Evolutionary conservation across 148 eudicot genomes (phyloP).

Genomic region (Beta vulgaris): DNA sequence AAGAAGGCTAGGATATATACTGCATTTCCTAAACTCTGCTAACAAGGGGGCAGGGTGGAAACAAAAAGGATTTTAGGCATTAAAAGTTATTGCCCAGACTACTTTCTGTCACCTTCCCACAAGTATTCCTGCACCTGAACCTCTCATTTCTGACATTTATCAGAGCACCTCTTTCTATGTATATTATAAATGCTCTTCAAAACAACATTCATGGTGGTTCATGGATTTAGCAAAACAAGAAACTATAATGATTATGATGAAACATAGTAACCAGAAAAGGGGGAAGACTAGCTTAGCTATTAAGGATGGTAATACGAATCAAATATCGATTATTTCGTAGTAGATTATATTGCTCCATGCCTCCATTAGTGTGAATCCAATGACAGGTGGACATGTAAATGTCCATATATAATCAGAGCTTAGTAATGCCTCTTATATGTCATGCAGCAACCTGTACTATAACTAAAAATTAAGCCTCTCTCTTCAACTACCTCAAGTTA

Average conservation of each 20-base stretch:
- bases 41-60: background rate
- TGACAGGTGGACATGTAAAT: background rate
- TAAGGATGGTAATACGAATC: background rate
- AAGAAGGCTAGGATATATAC: too few relatives aligned
- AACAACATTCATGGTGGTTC: background rate
- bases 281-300: background rate
- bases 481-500: slow-evolving; percentile 13
- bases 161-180: slow-evolving; percentile 11
- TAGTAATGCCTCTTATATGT: background rate
- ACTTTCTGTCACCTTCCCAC: background rate
- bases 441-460: background rate
- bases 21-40: background rate
- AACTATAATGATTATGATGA: background rate
- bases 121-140: background rate
- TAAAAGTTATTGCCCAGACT: background rate
- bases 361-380: background rate
- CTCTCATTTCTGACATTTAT: slow-evolving; percentile 13
- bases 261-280: background rate
- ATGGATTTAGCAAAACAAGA: background rate
- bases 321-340: background rate
- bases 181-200: slow-evolving; percentile 18
- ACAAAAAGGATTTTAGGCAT: background rate
- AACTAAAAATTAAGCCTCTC: background rate
- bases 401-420: background rate
- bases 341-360: background rate